Percentiles rank a stretch among this genome's conserved stretches.
These are phyloP conservation scores for Pelargonium citronellum DNA, from an alignment of 441 rosid species.

Conservation along the genomic window DNA sequence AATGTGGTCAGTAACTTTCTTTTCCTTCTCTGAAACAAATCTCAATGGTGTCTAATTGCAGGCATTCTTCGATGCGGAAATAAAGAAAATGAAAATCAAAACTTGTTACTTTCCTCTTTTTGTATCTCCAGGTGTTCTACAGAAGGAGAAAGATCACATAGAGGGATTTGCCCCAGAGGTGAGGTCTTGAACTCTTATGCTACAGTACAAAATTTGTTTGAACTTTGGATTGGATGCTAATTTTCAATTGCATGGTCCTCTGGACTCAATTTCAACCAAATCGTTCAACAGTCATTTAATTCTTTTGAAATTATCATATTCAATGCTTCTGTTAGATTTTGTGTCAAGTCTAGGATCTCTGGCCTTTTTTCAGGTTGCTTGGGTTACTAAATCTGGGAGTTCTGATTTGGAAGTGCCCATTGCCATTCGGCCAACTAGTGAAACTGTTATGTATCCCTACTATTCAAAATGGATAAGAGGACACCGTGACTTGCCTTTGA, in stretches of 20 bases:
- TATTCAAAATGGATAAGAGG: constrained; percentile 97
- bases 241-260: neutral
- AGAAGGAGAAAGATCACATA: constrained; percentile 90
- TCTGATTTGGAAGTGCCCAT: constrained; percentile 86
- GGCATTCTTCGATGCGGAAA: constrained; percentile 88
- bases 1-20: neutral
- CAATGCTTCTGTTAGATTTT: neutral
- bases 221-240: neutral
- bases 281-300: neutral
- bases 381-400: constrained; percentile 96
- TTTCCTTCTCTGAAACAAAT: constrained; percentile 10
- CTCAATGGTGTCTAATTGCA: constrained; percentile 27
- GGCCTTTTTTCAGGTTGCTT: constrained; percentile 66
- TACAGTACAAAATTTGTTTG: neutral
- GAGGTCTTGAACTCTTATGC: constrained; percentile 21
- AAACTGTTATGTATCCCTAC: constrained; percentile 97
- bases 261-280: too few relatives aligned
- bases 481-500: constrained; percentile 93
- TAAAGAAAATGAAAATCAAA: constrained; percentile 88
- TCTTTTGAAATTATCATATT: constrained; percentile 2
- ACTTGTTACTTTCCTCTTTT: constrained; percentile 93
- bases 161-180: constrained; percentile 99
- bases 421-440: constrained; percentile 98
- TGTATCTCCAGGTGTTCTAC: constrained; percentile 78
- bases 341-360: neutral